Evolutionary conservation across 2,329 filamentous ascomycete genomes (phyloP), one percentile per base, ranked within the genome.

Genomic region (Botrytis galanthina): DNA sequence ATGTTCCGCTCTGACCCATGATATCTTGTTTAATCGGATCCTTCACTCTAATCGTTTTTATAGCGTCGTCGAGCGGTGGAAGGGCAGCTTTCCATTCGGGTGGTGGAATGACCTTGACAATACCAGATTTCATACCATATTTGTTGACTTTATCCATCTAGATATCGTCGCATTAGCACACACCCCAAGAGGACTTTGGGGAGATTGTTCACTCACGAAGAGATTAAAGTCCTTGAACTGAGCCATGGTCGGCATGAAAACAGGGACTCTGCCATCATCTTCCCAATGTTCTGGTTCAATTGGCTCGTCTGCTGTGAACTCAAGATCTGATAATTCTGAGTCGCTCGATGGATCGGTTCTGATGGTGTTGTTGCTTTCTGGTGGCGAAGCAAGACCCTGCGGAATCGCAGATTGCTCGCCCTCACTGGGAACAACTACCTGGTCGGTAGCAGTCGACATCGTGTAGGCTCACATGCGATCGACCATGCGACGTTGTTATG

Each of bases 21-120:
- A 99, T 99, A 80, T 99, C 96, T 83, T 99, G 96, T 81, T 94
- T 97, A 81, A 99, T 98, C 5, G 96, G 96, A 77, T 99, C 97
- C 83, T 95, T 95, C 80, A 99, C 95, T 80, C 91, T 92, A 82
- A 99, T 93, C 75, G 92, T 91, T 84, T 98, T 98, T 76, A 99
- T 89, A 69, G 94, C 87, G 79, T 98, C 92, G 80, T 96, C 91
- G 75, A 98, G 89, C 54, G 88, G 86, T 26, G 93, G 93, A 54
- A 96, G 90, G 39, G 90, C 87, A 76, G 95, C 89, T 83, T 89
- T 96, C 96, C 96, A 99, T 88, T 98, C 95, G 79, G 92, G 85
- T 0, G 96, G 96, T 42, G 96, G 95, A 71, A 98, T 92, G 74
- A 99, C 92, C 84, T 99, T 98, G 81, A 98, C 90, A 79, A 99